Evolutionary conservation across 441 rosid genomes (phyloP).

Genomic region (Euphorbia celastroides): DNA sequence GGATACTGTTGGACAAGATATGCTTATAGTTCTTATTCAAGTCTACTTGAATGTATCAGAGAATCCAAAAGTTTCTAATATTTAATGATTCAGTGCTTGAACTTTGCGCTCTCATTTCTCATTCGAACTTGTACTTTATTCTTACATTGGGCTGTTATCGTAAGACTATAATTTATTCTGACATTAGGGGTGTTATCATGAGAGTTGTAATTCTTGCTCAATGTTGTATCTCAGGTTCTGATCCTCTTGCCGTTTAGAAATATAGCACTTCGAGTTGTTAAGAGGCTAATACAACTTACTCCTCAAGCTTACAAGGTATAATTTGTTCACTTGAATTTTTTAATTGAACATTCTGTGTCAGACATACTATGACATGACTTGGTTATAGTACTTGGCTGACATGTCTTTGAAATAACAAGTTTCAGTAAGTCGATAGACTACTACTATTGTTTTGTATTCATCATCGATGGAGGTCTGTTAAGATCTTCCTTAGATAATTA

Average conservation of each 20-base stretch:
- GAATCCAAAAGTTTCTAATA: background rate
- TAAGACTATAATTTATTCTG: slow-evolving; percentile 6
- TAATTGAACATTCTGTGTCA: background rate
- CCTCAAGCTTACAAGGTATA: slow-evolving; percentile 73
- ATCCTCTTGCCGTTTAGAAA: slow-evolving; percentile 73
- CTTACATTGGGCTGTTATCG: background rate
- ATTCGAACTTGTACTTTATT: background rate
- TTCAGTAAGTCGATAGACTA: background rate
- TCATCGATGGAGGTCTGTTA: background rate
- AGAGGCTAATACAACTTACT: slow-evolving; percentile 73
- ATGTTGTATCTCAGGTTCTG: slow-evolving; percentile 50
- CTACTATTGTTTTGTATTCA: background rate
- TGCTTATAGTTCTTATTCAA: background rate
- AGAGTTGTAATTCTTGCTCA: slow-evolving; percentile 10
- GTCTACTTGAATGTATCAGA: background rate
- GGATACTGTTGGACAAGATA: background rate
- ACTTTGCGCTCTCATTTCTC: slow-evolving; percentile 1
- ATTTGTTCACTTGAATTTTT: slow-evolving; percentile 12
- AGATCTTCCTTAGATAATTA: background rate
- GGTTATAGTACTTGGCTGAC: background rate
- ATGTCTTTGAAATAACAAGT: background rate
- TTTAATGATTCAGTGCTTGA: background rate
- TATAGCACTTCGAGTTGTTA: slow-evolving; percentile 63
- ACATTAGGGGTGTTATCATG: too few relatives aligned
- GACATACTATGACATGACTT: background rate